phyloP scores from a whole-genome alignment of 2,329 filamentous ascomycete species.

The Neospermospora avenae region DNA sequence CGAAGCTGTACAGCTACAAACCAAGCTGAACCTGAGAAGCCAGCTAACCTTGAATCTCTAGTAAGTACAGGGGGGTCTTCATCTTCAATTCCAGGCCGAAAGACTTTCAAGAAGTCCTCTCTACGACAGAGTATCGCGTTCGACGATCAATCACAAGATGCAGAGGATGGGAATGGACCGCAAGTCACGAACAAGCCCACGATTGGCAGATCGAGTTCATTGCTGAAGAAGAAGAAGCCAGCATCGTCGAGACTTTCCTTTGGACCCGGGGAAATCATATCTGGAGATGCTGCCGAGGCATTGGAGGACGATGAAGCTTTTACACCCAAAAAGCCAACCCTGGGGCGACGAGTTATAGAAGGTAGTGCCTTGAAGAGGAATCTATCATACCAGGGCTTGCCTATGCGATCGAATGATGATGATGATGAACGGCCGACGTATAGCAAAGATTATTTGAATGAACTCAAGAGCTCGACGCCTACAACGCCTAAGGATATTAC shows the following conservation, averaged over 20 bases:
- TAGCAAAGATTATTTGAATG: conserved; percentile 80
- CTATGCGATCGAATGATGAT: conserved; percentile 41
- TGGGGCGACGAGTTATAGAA: conserved; percentile 63
- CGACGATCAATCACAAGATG: conserved; percentile 32
- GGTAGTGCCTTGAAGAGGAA: conserved; percentile 62
- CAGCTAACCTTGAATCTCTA: conserved; percentile 28
- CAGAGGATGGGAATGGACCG: conserved; percentile 21
- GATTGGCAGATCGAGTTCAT: conserved; percentile 45
- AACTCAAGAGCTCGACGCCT: conserved; percentile 82
- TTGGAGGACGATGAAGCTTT: conserved; percentile 50
- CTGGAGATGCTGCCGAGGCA: conserved; percentile 51
- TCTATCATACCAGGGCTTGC: conserved; percentile 34
- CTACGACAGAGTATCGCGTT: conserved; percentile 54
- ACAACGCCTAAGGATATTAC: conserved; percentile 68
- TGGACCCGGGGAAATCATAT: conserved; percentile 55
- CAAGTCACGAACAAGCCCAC: conserved; percentile 39
- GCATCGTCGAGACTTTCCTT: conserved; percentile 71
- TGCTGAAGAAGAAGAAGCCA: conserved; percentile 64
- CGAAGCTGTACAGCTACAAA: conserved; percentile 18
- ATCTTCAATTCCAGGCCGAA: conserved; percentile 43
- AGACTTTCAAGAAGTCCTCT: conserved; percentile 55
- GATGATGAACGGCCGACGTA: conserved; percentile 75
- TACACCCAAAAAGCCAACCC: conserved; percentile 59
- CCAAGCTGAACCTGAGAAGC: conserved; percentile 29
- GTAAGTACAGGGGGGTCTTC: conserved; percentile 13